Evolutionary conservation across 1,284 basidiomycete species (phyloP).

Genomic region (Tilletia horrida): DNA sequence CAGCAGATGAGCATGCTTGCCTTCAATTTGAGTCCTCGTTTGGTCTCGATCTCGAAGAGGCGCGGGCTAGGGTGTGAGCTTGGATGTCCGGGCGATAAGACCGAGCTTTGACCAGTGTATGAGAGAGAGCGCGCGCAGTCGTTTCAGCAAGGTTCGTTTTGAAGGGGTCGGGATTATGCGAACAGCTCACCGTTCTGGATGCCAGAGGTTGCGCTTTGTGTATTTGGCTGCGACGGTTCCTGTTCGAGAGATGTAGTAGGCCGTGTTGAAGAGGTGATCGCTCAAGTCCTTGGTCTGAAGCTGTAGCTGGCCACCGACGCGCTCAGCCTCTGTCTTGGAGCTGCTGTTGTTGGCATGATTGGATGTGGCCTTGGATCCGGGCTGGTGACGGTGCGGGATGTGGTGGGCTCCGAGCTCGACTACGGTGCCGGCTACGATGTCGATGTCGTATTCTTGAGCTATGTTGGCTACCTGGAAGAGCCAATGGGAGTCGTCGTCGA

Average conservation of each 20-base stretch:
- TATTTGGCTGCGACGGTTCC: conserved; percentile 42
- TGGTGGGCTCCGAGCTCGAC: conserved; percentile 40
- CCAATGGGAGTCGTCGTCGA: conserved; percentile 35
- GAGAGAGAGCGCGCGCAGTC: no score
- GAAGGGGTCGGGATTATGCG: background rate
- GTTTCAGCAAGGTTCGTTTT: no score
- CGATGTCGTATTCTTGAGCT: conserved; percentile 37
- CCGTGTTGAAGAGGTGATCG: conserved; percentile 44
- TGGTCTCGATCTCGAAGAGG: conserved; percentile 44
- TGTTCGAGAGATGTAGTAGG: conserved; percentile 42
- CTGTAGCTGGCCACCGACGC: background rate
- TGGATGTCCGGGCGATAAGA: conserved; percentile 40
- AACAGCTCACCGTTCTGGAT: conserved; percentile 37
- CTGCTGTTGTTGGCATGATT: background rate
- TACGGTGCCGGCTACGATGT: conserved; percentile 51
- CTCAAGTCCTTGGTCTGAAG: conserved; percentile 5
- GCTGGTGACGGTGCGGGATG: conserved; percentile 17
- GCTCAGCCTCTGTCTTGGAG: background rate
- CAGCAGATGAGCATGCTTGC: conserved; percentile 50
- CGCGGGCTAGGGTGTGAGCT: conserved; percentile 28
- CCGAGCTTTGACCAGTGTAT: conserved; percentile 1
- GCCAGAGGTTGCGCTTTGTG: conserved; percentile 53
- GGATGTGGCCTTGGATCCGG: background rate
- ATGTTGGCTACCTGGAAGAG: conserved; percentile 32
- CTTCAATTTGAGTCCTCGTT: conserved; percentile 35